These are phyloP conservation scores for Eremochloa ophiuroides DNA, from an alignment of 176 grass and related monocot species.

Conservation along the genomic window DNA sequence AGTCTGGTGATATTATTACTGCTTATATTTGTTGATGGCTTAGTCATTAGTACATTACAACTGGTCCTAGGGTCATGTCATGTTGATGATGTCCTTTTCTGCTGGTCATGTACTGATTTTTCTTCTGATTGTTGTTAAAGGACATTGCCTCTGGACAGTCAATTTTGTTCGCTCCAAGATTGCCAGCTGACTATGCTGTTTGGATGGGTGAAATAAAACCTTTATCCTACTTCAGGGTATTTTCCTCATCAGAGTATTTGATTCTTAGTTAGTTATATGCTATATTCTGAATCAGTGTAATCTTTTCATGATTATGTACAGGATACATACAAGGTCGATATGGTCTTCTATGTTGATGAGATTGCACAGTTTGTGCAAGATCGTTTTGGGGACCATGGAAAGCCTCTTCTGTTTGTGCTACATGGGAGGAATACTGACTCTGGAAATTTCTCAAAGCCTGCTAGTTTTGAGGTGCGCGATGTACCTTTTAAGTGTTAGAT, in stretches of 20 bases:
- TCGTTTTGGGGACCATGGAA: conserved; percentile 41
- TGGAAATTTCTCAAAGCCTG: conserved; percentile 89
- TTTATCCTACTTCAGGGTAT: conserved; percentile 60
- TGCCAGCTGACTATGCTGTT: conserved; percentile 91
- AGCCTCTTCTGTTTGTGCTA: conserved; percentile 77
- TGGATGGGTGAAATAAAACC: conserved; percentile 97
- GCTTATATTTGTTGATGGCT: neutral
- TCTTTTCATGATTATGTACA: conserved; percentile 23
- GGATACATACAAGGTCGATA: conserved; percentile 79
- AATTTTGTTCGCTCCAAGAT: conserved; percentile 78
- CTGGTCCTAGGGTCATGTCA: neutral
- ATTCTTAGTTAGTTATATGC: neutral
- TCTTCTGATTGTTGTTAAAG: conserved; percentile 42
- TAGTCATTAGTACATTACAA: neutral
- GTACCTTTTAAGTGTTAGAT: conserved; percentile 7
- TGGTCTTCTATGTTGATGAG: conserved; percentile 88
- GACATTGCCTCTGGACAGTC: conserved; percentile 80
- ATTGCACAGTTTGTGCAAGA: conserved; percentile 56
- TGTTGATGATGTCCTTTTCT: neutral
- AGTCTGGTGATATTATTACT: neutral
- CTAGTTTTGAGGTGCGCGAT: conserved; percentile 68
- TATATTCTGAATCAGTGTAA: conserved; percentile 8
- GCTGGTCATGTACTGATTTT: neutral
- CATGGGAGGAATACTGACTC: conserved; percentile 81
- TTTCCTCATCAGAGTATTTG: neutral